Evolutionary conservation across 225 moss, liverwort and hornwort genomes (phyloP), one percentile per base, ranked within the genome.

Genomic region (Marchantia paleacea): DNA sequence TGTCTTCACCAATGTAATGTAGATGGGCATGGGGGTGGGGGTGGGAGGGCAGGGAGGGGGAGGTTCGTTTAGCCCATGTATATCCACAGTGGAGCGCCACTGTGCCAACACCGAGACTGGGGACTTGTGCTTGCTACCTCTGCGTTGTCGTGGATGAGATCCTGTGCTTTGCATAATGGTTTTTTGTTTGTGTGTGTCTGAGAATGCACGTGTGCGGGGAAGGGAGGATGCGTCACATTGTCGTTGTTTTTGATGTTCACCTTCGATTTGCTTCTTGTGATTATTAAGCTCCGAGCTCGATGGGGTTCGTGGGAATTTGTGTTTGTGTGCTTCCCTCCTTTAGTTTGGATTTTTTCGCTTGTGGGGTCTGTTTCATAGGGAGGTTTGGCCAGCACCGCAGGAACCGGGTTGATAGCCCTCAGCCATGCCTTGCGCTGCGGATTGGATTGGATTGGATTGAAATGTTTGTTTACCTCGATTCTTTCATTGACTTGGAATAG

Each of bases 101-200:
- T 28, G 69, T 70, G 47, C 15, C 16, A 48, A 48, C 69, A 48
- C 69, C 18, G 48, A 70, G 14, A 19, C 69, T 70, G 48, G 69
- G 69, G 69, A 70, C 69, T 47, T 70, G 69, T 49, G 69, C 69
- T 70, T 48, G 69, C 67, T 67, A 67, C 72, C 72, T 72, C 47
- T 20, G 47, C 53, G 52, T 73, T 73, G 73, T 73, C 73, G 73
- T 73, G 73, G 73, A 73, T 73, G 73, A 73, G 73, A 73, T 73
- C 73, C 73, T 54, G 52, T 73, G 73, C 53, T 53, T 6, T 54
- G 73, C 73, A 54, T 54, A 39, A 73, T 52, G 73, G 53, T 52
- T 25, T 70, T 54, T 54, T 73, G 73, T 73, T 52, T 73, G 73
- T 73, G 51, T 52, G 73, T 73, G 73, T 73, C 73, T 73, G 73